Evolutionary conservation across 768 basidiomycete species (phyloP), one percentile per base, ranked within the genome.

Genomic region (Mycena olivaceomarginata): DNA sequence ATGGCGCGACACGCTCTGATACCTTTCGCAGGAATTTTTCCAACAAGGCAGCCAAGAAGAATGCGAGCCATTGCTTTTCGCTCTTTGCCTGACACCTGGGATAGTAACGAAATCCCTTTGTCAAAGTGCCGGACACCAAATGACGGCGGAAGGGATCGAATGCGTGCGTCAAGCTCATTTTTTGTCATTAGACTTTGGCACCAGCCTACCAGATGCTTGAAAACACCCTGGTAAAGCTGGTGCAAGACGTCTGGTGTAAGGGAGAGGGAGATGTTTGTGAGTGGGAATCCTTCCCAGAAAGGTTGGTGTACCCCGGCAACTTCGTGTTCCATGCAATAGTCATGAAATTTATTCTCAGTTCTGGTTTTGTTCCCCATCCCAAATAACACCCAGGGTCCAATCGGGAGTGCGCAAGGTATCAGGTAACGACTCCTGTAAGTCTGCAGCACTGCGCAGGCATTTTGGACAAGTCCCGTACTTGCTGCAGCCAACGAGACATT

Each of bases 21-120:
- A 5, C 74, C 76, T 13, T 77, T 15, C 6, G 41, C 48, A 22
- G 74, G 46, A 6, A 80, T 45, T 22, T 39, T 56, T 6, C 84
- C 84, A 12, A 82, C 80, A 0, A 87, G 65, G 40, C 83, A 79
- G 0, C 81, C 82, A 31, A 85, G 53, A n/a, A 87, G 80, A 46
- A 85, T 80, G n/a, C 82, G 80, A 57, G 83, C 80, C 79, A 87
- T 85, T 20, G 81, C 76, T 70, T 87, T 87, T 40, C 85, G 81
- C 76, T 90, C 86, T 0, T 80, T 80, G 2, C 88, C 89, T 0
- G 86, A 86, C 72, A 86, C 84, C 75, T 89, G 88, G 3, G 85
- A 84, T 0, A 90, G 75, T 0, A 73, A 48, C 0, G 86, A 86
- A 22, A 90, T 87, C 0, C 89, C 88, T 13, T 86, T 86, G 31